phyloP scores from a whole-genome alignment of 1,284 basidiomycete species.

The Apiotrichum gracile region DNA sequence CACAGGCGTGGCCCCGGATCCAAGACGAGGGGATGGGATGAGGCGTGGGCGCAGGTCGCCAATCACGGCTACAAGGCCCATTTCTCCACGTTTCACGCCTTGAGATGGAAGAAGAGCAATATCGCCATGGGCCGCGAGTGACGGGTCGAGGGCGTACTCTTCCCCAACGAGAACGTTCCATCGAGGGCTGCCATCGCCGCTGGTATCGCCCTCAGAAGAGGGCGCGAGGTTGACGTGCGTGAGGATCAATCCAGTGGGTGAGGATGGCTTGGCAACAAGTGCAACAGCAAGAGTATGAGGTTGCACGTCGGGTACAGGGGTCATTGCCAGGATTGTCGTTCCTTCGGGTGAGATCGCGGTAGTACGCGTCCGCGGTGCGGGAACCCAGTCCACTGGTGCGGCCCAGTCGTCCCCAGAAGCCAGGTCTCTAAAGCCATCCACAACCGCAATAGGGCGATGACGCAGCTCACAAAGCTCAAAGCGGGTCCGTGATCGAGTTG shows the following conservation, averaged over 20 bases:
- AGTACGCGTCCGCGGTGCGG: conserved; percentile 4
- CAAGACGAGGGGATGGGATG: conserved; percentile 10
- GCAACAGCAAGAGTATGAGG: conserved; percentile 25
- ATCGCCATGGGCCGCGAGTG: not conserved
- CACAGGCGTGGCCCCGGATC: conserved; percentile 3
- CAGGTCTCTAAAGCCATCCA: conserved; percentile 17
- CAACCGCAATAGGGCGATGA: conserved; percentile 7
- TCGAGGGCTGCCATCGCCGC: conserved; percentile 1
- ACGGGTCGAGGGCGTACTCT: conserved; percentile 3
- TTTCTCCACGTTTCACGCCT: conserved; percentile 25
- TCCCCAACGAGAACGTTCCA: conserved; percentile 14
- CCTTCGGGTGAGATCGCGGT: conserved; percentile 17
- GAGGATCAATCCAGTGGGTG: conserved; percentile 12
- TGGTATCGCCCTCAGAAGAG: not conserved
- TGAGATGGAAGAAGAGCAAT: conserved; percentile 17
- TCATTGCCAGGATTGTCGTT: conserved; percentile 21
- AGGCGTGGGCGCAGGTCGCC: conserved; percentile 4
- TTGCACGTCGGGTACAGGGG: conserved; percentile 22
- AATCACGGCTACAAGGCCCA: conserved; percentile 26
- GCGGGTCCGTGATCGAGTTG: conserved; percentile 8
- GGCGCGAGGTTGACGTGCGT: conserved; percentile 22
- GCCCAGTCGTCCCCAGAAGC: conserved; percentile 3
- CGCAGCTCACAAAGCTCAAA: conserved; percentile 16
- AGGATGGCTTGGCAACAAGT: conserved; percentile 11
- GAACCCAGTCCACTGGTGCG: conserved; percentile 12